Evolutionary conservation across 2,329 filamentous ascomycete species (phyloP).

Genomic region (Colletotrichum ledebouriae): DNA sequence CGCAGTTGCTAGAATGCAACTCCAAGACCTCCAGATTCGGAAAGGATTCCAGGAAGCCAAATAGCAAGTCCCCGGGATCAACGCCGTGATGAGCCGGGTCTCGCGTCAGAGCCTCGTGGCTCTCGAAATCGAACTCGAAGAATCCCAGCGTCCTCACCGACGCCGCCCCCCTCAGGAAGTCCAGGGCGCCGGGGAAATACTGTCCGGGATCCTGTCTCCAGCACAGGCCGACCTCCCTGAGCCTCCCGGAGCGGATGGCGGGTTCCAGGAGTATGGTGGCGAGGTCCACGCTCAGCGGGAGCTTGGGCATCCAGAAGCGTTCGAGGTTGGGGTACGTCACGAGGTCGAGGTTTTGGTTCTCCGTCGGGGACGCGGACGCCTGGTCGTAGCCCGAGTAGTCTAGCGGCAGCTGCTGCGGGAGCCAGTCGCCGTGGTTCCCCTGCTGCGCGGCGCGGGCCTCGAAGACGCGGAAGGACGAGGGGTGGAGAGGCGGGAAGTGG

Average conservation of each 20-base stretch:
- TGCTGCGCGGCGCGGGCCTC: conserved; percentile 47
- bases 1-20: conserved; percentile 34
- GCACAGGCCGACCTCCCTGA: conserved; percentile 50
- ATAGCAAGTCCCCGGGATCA: conserved; percentile 32
- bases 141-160: conserved; percentile 53
- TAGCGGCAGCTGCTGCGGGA: conserved; percentile 43
- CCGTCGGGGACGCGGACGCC: not conserved
- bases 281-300: conserved; percentile 37
- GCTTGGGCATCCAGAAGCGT: conserved; percentile 41
- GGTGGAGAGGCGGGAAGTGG: conserved; percentile 41
- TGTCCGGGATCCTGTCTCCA: conserved; percentile 46
- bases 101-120: conserved; percentile 38
- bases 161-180: conserved; percentile 53
- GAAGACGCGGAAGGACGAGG: conserved; percentile 46
- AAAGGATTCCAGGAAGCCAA: conserved; percentile 42
- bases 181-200: conserved; percentile 47
- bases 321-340: conserved; percentile 41
- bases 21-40: conserved; percentile 42
- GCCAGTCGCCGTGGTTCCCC: conserved; percentile 50
- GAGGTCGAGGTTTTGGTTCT: conserved; percentile 18
- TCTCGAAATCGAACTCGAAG: conserved; percentile 52
- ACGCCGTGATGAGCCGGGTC: conserved; percentile 31
- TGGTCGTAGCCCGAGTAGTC: conserved; percentile 38
- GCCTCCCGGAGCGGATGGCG: conserved; percentile 47
- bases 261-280: conserved; percentile 44